Percentiles rank a stretch among this genome's conserved stretches.
These are phyloP conservation scores for Myxozyma udenii DNA, from an alignment of 805 yeast genomes.

Conservation along the genomic window DNA sequence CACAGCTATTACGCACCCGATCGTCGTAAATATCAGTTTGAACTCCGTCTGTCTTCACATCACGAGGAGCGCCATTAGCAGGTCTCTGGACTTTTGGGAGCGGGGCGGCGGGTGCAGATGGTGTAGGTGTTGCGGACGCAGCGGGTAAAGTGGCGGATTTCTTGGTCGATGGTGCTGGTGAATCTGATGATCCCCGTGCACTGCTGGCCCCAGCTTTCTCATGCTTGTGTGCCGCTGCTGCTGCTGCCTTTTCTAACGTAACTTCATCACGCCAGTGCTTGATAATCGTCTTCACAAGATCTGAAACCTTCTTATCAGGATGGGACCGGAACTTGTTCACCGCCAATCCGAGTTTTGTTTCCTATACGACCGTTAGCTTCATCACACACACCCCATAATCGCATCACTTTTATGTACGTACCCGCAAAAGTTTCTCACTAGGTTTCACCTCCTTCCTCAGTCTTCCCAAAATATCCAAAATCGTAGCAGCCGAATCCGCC, in stretches of 20 bases:
- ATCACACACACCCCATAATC: not conserved
- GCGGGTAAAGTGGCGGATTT: conserved; percentile 27
- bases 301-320: conserved; percentile 55
- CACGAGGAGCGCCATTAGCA: conserved; percentile 56
- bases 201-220: not conserved
- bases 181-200: conserved; percentile 15
- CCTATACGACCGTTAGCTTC: conserved; percentile 45
- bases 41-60: conserved; percentile 76
- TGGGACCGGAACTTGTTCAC: conserved; percentile 84
- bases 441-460: conserved; percentile 74
- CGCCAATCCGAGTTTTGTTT: conserved; percentile 95
- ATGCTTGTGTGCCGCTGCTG: conserved; percentile 31
- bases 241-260: conserved; percentile 43
- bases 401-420: conserved; percentile 30
- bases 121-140: conserved; percentile 9
- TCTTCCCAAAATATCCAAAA: conserved; percentile 61
- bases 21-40: conserved; percentile 67
- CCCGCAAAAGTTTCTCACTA: conserved; percentile 76
- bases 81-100: conserved; percentile 15
- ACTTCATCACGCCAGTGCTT: conserved; percentile 88
- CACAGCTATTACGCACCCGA: conserved; percentile 76
- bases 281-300: conserved; percentile 77
- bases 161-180: conserved; percentile 24
- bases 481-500: conserved; percentile 59
- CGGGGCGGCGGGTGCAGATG: not conserved